phyloP scores from a whole-genome alignment of 1,284 basidiomycete genomes.

The Boletellus dicymbophilus region DNA sequence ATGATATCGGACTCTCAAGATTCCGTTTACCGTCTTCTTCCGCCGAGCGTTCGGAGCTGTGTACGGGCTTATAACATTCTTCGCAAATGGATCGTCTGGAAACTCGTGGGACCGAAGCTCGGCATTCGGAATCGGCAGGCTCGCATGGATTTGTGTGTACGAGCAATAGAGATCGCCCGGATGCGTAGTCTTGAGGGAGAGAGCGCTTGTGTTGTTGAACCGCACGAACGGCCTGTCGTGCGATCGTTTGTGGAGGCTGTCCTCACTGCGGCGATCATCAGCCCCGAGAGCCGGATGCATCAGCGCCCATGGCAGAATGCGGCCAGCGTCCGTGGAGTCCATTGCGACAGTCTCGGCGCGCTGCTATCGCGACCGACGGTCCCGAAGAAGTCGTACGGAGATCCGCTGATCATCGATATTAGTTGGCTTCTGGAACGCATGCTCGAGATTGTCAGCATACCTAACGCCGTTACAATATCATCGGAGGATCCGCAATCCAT shows the following conservation, averaged over 20 bases:
- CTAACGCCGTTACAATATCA: conserved; percentile 65
- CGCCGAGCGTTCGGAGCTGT: conserved; percentile 71
- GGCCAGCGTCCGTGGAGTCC: conserved; percentile 54
- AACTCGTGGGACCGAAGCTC: conserved; percentile 61
- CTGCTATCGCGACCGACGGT: conserved; percentile 54
- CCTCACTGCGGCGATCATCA: conserved; percentile 68
- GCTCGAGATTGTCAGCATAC: conserved; percentile 71
- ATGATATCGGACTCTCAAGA: conserved; percentile 73
- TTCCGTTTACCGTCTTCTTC: conserved; percentile 68
- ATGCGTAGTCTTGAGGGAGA: conserved; percentile 52
- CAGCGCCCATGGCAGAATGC: conserved; percentile 73
- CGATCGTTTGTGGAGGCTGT: conserved; percentile 79
- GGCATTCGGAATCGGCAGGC: conserved; percentile 64
- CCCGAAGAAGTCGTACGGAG: conserved; percentile 44
- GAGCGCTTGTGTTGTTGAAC: conserved; percentile 28
- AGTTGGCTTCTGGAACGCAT: conserved; percentile 82
- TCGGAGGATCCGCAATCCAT: conserved; percentile 54
- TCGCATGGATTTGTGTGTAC: conserved; percentile 70
- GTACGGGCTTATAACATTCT: conserved; percentile 72
- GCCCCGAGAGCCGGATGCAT: conserved; percentile 73
- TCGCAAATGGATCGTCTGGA: conserved; percentile 75
- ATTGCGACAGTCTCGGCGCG: conserved; percentile 59
- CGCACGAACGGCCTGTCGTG: conserved; percentile 56
- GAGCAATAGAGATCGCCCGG: conserved; percentile 70
- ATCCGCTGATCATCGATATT: conserved; percentile 67